phyloP scores from a whole-genome alignment of 2,329 filamentous ascomycete genomes.

The Colletotrichum shisoi region DNA sequence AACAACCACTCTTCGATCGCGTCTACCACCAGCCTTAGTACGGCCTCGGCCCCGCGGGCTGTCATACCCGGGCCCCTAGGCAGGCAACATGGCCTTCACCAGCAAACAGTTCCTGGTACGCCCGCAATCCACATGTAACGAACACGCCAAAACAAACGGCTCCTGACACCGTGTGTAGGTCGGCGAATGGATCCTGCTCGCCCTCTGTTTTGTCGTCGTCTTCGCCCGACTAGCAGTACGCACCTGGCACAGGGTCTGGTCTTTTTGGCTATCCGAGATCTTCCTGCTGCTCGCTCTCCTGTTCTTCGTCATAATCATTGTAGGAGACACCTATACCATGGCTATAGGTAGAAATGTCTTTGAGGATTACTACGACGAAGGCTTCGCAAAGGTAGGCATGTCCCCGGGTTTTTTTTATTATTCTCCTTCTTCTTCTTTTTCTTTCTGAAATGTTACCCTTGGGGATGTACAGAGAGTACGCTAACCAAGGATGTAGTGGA shows the following conservation, averaged over 20 bases:
- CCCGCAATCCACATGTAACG: neutral
- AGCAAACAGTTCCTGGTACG: neutral
- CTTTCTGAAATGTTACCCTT: too few relatives aligned
- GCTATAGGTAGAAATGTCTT: neutral
- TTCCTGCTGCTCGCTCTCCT: neutral
- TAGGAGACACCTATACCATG: constrained; percentile 12
- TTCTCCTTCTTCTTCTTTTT: too few relatives aligned
- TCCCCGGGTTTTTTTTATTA: too few relatives aligned
- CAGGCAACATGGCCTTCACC: neutral
- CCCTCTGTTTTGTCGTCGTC: neutral
- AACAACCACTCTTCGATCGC: too few relatives aligned
- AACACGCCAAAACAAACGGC: too few relatives aligned
- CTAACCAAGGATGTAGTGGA: neutral
- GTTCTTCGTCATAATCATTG: neutral
- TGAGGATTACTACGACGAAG: neutral
- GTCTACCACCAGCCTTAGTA: too few relatives aligned
- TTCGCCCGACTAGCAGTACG: constrained; percentile 9
- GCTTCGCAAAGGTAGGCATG: neutral
- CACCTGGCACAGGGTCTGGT: constrained; percentile 6
- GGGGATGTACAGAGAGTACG: neutral
- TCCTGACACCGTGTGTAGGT: neutral
- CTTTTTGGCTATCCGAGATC: constrained; percentile 12
- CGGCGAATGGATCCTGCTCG: neutral
- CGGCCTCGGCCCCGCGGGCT: neutral
- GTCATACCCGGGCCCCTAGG: too few relatives aligned